Base-by-base conservation (phyloP, 768 basidiomycete species). In the Trametes punicea region DNA sequence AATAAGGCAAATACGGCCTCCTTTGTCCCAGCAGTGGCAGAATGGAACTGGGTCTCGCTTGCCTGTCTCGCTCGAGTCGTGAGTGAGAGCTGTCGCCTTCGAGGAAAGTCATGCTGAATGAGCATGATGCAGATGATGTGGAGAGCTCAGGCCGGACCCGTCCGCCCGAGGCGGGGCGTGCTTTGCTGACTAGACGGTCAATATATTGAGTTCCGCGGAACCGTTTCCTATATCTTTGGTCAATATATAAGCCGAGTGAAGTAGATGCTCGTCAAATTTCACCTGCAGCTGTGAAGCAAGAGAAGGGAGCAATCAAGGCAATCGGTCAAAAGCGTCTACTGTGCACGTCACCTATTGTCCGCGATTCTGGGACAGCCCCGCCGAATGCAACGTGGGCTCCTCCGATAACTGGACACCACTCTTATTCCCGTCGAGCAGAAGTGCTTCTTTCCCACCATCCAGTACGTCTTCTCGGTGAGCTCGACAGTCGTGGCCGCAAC, bases 331-430 rank as follows among this genome's bases (percentile, higher is more conserved):
- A n/a, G n/a, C 52, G 44, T 8, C 34, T 26, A 26, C 13, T 21
- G 34, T 16, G 30, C 18, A 13, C 33, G 34, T 46, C 44, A 34
- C 26, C 44, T 54, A 54, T 54, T 54, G 52, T 46, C 44, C 52
- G 52, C 44, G 25, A 21, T 46, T 38, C 36, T 38, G 18, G 52
- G 52, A 54, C 20, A 27, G 31, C 27, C 44, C 34, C 49, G n/a
- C 33, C 48, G 44, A 34, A 27, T 20, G 44, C 52, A 46, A 46
- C 44, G 44, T 46, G 44, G 40, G n/a, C 33, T 46, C 23, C 26
- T 11, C 52, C 26, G 18, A 46, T 42, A 46, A 30, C 38, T 51
- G 25, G 38, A 34, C 25, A 25, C n/a, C 30, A 11, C 18, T 29
- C 13, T 7, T 21, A 2, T 21, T 6, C 34, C 18, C 18, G 7